A percentile compares a stretch with the other conserved stretches of the same genome.
These are phyloP conservation scores for Penicillium hesseltinei DNA, from an alignment of 2,329 filamentous ascomycete species.

Conservation along the genomic window DNA sequence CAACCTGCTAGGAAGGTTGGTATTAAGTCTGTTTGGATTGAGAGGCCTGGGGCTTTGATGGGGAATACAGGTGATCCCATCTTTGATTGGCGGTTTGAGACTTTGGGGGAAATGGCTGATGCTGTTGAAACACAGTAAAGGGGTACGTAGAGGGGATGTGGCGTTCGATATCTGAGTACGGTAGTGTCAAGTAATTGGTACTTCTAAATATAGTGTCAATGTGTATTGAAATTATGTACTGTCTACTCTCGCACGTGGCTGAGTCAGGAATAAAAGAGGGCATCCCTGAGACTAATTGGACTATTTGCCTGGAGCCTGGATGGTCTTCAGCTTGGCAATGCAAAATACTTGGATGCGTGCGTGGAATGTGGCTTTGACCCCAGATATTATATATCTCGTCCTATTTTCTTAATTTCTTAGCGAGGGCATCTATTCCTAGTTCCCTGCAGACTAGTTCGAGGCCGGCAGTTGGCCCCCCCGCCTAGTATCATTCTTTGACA, in stretches of 20 bases:
- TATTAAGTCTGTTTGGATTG: constrained; percentile 64
- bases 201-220: not conserved
- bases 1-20: constrained; percentile 61
- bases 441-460: not conserved
- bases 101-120: constrained; percentile 60
- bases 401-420: not conserved
- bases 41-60: constrained; percentile 41
- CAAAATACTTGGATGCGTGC: constrained; percentile 1
- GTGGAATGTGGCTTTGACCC: constrained; percentile 6
- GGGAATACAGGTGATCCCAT: constrained; percentile 38
- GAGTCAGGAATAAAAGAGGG: constrained; percentile 1
- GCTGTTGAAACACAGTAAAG: constrained; percentile 26
- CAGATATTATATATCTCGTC: not conserved
- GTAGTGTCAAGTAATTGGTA: not conserved
- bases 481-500: not conserved
- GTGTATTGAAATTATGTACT: not conserved
- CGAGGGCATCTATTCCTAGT: not conserved
- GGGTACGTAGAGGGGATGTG: not conserved
- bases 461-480: not conserved
- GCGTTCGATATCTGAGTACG: no score
- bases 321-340: not conserved
- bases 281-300: not conserved
- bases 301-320: constrained; percentile 5
- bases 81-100: constrained; percentile 59
- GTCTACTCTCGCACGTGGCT: not conserved